A percentile compares a stretch with the other conserved stretches of the same genome.
Evolutionary conservation across 805 yeast genomes (phyloP).

Genomic region (Ogataea populi-albae): DNA sequence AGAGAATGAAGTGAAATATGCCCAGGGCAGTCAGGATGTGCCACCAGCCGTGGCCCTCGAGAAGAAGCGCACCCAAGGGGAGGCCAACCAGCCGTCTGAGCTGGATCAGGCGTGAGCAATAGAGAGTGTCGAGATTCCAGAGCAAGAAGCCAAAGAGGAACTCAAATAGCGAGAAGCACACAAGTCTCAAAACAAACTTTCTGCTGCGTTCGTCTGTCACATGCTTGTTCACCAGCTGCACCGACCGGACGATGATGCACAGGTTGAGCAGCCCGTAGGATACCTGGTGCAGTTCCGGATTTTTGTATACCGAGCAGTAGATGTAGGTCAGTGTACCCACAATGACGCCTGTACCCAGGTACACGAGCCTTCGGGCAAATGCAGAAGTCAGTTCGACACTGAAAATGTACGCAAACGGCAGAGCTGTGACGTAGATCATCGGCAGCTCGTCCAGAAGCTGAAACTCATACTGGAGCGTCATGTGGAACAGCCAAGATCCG

Average conservation of each 20-base stretch:
- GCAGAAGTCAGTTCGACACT: constrained; percentile 20
- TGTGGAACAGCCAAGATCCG: constrained; percentile 92
- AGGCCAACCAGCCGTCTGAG: constrained; percentile 64
- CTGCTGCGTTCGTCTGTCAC: constrained; percentile 50
- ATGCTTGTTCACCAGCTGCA: constrained; percentile 45
- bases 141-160: constrained; percentile 71
- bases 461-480: constrained; percentile 84
- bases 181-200: constrained; percentile 50
- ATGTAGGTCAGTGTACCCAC: constrained; percentile 35
- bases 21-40: constrained; percentile 79
- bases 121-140: constrained; percentile 84
- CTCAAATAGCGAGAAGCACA: constrained; percentile 55
- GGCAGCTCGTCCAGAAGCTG: constrained; percentile 92
- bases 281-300: constrained; percentile 84
- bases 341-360: constrained; percentile 11
- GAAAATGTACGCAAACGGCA: constrained; percentile 56
- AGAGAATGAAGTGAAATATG: constrained; percentile 76
- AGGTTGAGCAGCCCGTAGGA: constrained; percentile 74
- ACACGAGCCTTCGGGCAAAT: constrained; percentile 9
- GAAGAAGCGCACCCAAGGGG: constrained; percentile 71
- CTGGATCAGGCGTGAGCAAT: constrained; percentile 59
- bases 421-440: constrained; percentile 93
- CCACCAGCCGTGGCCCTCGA: constrained; percentile 97
- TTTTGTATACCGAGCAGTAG: constrained; percentile 50
- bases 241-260: constrained; percentile 58